phyloP scores from a whole-genome alignment of 2,329 filamentous ascomycete genomes.

The Calonectria pseudoturangicola region DNA sequence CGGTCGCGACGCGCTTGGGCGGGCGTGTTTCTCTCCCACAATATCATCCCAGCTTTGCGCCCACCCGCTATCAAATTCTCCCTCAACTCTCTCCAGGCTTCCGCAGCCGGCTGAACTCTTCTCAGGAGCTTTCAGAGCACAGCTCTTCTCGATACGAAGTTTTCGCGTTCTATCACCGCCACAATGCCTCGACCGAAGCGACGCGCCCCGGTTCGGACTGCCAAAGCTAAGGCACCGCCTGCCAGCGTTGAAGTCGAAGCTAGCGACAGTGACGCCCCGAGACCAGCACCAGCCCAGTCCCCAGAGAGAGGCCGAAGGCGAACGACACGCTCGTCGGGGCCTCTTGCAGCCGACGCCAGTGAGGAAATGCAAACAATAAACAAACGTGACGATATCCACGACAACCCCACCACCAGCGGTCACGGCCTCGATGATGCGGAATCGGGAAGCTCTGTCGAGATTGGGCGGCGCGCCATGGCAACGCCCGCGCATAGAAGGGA shows the following conservation, averaged over 20 bases:
- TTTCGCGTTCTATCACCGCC: conserved; percentile 9
- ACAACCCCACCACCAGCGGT: conserved; percentile 57
- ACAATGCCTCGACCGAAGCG: conserved; percentile 58
- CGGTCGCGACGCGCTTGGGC: conserved; percentile 57
- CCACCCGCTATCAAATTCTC: conserved; percentile 31
- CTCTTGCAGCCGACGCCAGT: conserved; percentile 50
- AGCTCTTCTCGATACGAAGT: not conserved
- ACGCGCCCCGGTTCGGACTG: conserved; percentile 51
- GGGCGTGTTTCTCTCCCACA: conserved; percentile 53
- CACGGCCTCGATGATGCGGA: conserved; percentile 54
- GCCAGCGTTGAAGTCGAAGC: conserved; percentile 44
- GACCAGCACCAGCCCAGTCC: conserved; percentile 40
- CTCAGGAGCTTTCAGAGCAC: conserved; percentile 30
- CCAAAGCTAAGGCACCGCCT: conserved; percentile 48
- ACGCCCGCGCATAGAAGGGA: conserved; percentile 63
- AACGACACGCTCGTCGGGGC: conserved; percentile 50
- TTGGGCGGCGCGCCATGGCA: conserved; percentile 60
- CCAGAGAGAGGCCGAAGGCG: conserved; percentile 51
- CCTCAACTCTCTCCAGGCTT: conserved; percentile 27
- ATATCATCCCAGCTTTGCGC: conserved; percentile 30
- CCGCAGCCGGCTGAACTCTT: conserved; percentile 15
- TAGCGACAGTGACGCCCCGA: conserved; percentile 43
- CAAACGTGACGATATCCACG: conserved; percentile 59
- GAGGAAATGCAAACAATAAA: conserved; percentile 53
- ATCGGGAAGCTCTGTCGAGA: conserved; percentile 60